Evolutionary conservation across 805 yeast species (phyloP), one percentile per base, ranked within the genome.

Genomic region (Diddensiella santjacobensis): DNA sequence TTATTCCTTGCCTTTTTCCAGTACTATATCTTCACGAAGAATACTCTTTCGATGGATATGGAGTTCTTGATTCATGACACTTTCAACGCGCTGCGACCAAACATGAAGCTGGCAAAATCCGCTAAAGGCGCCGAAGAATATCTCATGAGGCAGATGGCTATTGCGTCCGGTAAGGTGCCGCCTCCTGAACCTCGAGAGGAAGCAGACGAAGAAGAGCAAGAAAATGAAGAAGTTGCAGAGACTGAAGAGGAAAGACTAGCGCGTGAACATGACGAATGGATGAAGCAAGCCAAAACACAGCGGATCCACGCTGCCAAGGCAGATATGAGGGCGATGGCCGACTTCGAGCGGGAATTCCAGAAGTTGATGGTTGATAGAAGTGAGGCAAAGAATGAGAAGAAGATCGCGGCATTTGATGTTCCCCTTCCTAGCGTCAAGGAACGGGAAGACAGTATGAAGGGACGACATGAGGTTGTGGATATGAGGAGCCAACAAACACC

Each of bases 11-110:
- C 72, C 22, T 82, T 79, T 54, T 81, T 87, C 51, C 93, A 88
- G 58, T 88, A 80, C 62, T 88, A 86, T 59, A 63, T 78, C 3
- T 76, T 73, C 62, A 75, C 83, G 26, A 88, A 88, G 58, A 63
- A 64, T 2, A 72, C 66, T 41, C 85, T 85, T 13, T 88, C 95
- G 0, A 69, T 73, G 52, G 93, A 84, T 40, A 65, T 78, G 2
- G 75, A 76, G 38, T 81, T 80, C 54, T 72, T 71, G 42, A 55
- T 86, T n/a, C 59, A 65, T 19, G 76, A 71, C 26, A 66, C 74
- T 29, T 76, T 73, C 53, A 66, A 61, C 19, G 45, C 51, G 0
- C 55, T 64, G 1, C 61, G 66, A 11, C 67, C 65, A 6, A 61
- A 61, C 2, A 68, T 72, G 53, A 61, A 61, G 33, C 64, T 75